Evolutionary conservation across 495 filamentous ascomycete genomes (phyloP).

Genomic region (Penicillium coffeae): DNA sequence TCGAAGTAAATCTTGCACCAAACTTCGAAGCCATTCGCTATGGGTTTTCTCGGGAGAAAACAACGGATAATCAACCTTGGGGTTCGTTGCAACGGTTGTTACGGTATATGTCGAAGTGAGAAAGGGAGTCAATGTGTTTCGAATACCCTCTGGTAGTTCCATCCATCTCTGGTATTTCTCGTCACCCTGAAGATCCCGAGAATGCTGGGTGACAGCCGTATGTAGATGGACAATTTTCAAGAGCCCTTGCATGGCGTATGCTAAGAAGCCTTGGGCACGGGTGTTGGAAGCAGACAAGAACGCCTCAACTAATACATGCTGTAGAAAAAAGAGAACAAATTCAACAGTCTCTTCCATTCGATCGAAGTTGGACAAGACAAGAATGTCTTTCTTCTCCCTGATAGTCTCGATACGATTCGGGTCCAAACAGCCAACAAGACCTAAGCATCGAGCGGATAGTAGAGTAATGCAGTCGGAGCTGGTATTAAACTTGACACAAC

Average conservation of each 20-base stretch:
- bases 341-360: constrained; percentile 74
- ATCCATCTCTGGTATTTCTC: constrained; percentile 69
- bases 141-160: constrained; percentile 64
- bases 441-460: constrained; percentile 75
- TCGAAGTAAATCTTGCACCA: constrained; percentile 78
- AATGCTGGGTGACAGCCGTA: constrained; percentile 49
- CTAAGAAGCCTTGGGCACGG: constrained; percentile 81
- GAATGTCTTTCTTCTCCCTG: constrained; percentile 70
- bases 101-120: constrained; percentile 75
- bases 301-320: constrained; percentile 82
- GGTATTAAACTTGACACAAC: constrained; percentile 71
- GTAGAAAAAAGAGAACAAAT: constrained; percentile 80
- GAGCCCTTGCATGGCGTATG: constrained; percentile 90
- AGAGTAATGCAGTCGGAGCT: constrained; percentile 59
- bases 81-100: constrained; percentile 48
- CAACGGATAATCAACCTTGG: constrained; percentile 67
- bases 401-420: constrained; percentile 81
- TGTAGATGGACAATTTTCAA: constrained; percentile 71
- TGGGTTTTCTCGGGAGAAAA: constrained; percentile 63
- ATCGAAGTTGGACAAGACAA: constrained; percentile 82
- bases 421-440: constrained; percentile 86
- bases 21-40: constrained; percentile 70
- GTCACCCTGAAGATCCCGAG: constrained; percentile 48
- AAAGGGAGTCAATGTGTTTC: constrained; percentile 81
- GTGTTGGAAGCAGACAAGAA: constrained; percentile 87